Evolutionary conservation across 805 yeast genomes (phyloP).

Genomic region (Dipodascus geniculatus): DNA sequence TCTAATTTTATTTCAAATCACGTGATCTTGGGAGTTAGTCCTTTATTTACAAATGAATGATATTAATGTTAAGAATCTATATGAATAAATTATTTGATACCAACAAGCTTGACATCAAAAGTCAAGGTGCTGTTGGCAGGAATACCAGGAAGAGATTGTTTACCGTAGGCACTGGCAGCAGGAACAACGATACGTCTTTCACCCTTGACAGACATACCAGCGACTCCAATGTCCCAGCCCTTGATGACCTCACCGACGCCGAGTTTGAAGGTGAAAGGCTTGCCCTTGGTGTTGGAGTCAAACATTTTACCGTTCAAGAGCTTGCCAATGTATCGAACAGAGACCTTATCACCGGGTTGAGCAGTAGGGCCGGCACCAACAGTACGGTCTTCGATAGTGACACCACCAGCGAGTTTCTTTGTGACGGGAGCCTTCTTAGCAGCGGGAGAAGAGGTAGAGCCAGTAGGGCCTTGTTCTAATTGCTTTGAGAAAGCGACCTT

Average conservation of each 20-base stretch:
- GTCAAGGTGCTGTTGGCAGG: slow-evolving; percentile 96
- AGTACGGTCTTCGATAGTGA: slow-evolving; percentile 84
- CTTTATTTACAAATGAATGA: neutral
- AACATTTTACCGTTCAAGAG: slow-evolving; percentile 92
- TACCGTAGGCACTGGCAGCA: slow-evolving; percentile 93
- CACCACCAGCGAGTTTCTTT: slow-evolving; percentile 85
- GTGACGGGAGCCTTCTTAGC: slow-evolving; percentile 31
- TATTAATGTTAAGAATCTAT: neutral
- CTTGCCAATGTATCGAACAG: slow-evolving; percentile 96
- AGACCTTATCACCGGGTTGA: slow-evolving; percentile 80
- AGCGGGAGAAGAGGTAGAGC: slow-evolving; percentile 22
- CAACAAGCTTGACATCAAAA: slow-evolving; percentile 88
- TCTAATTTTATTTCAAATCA: too few species aligned
- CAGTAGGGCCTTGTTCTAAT: slow-evolving; percentile 89
- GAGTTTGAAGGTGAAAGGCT: slow-evolving; percentile 81
- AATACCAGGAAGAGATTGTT: slow-evolving; percentile 86
- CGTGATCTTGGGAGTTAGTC: too few species aligned
- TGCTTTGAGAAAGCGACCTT: slow-evolving; percentile 83
- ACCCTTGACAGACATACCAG: slow-evolving; percentile 97
- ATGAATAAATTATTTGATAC: slow-evolving; percentile 59
- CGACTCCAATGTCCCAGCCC: slow-evolving; percentile 98
- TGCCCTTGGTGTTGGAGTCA: slow-evolving; percentile 95
- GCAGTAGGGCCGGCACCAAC: slow-evolving; percentile 81
- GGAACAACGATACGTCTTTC: slow-evolving; percentile 97
- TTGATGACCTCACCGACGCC: slow-evolving; percentile 98